A percentile compares a stretch with the other conserved stretches of the same genome.
These are phyloP conservation scores for Mucor indicus DNA, from an alignment of 371 early-diverging fungal species.

Conservation along the genomic window DNA sequence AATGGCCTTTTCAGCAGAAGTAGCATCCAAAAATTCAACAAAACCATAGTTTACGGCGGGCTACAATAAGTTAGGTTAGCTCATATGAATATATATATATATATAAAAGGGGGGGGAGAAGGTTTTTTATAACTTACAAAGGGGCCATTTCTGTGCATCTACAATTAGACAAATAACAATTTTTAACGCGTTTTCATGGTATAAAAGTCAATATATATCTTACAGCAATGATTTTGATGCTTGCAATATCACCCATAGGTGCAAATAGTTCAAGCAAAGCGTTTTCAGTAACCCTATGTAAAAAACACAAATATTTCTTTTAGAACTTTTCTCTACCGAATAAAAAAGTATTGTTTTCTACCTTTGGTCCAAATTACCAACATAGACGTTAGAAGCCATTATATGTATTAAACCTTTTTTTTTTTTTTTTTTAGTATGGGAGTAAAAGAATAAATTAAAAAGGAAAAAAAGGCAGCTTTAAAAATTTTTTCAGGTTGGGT, in stretches of 20 bases:
- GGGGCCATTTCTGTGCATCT: slow-evolving; percentile 17
- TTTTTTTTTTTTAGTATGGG: not conserved
- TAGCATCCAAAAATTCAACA: slow-evolving; percentile 77
- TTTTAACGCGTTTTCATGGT: not conserved
- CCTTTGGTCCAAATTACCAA: slow-evolving; percentile 87
- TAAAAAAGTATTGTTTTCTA: slow-evolving; percentile 5
- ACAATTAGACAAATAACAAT: not conserved
- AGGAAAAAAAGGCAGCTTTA: not conserved
- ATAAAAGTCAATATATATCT: slow-evolving; percentile 12
- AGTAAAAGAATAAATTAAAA: not conserved
- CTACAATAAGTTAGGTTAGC: not conserved
- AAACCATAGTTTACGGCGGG: slow-evolving; percentile 81
- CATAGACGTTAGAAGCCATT: slow-evolving; percentile 55
- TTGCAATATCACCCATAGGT: slow-evolving; percentile 62
- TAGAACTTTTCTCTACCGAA: not conserved
- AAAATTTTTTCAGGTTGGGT: no score
- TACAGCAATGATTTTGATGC: slow-evolving; percentile 80
- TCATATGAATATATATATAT: not conserved
- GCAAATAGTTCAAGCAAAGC: slow-evolving; percentile 76
- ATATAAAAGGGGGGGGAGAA: not conserved
- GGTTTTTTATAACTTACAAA: slow-evolving; percentile 10
- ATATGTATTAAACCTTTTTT: no score
- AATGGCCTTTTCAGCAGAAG: slow-evolving; percentile 72
- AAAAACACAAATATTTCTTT: not conserved
- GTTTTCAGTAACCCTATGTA: slow-evolving; percentile 61